Evolutionary conservation across 768 basidiomycete genomes (phyloP), one percentile per base, ranked within the genome.

Genomic region (Pleurotus citrinopileatus): DNA sequence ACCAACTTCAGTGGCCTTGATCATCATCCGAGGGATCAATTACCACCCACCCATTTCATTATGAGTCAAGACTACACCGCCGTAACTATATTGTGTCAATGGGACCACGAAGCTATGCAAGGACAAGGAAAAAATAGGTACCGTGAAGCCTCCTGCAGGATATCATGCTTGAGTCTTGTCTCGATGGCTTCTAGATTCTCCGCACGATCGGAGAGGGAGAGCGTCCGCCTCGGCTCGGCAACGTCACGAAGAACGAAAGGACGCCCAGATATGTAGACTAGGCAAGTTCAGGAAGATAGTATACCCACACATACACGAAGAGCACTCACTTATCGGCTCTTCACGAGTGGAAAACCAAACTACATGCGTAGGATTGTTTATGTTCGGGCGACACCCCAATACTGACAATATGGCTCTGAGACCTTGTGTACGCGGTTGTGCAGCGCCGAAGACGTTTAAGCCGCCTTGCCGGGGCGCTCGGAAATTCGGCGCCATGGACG

Each of bases 341-440:
- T 99, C 97, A 60, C 97, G 80, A 10, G 96, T 97, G 25, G 90
- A 97, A 69, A 98, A 93, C 94, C 94, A 99, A 25, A 96, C 86
- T 2, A 91, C 91, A 61, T 84, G 87, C 2, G 87, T 83, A 9
- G 86, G 80, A 57, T 84, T 76, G 2, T 70, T 62, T 27, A 76
- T 79, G 52, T 78, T 81, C 7, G 90, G 90, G 25, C 87, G 74
- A 59, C 88, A 89, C 29, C 86, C 76, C 4, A 99, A 80, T 9
- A 94, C 78, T 19, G 92, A 92, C 3, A 99, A 73, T 46, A 98
- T 91, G 2, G 93, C 94, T 42, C 91, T 79, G 9, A 99, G 76
- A 2, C 96, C 97, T 59, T 93, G 89, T 1, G 91, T 85, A 2
- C 95, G 90, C 10, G 97, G 97, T 65, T 98, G 97, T 2, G 97